phyloP scores from a whole-genome alignment of 2,329 filamentous ascomycete species.

The Parastagonospora nodorum region DNA sequence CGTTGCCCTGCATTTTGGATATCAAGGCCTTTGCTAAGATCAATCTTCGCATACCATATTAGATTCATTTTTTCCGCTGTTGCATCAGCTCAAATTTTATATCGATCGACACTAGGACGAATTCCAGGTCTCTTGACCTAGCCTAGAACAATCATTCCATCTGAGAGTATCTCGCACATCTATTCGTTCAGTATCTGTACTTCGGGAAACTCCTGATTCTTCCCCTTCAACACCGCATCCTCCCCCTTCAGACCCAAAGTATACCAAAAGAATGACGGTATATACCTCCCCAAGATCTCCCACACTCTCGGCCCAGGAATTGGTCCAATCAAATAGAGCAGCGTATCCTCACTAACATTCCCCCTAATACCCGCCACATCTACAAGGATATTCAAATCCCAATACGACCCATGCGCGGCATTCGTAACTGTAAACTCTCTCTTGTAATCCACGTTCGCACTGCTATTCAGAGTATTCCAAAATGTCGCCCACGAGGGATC shows the following conservation, averaged over 20 bases:
- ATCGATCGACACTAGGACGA: too few species aligned
- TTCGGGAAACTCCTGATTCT: constrained; percentile 11
- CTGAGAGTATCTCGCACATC: background rate
- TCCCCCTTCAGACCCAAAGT: constrained; percentile 7
- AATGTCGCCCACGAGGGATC: constrained; percentile 14
- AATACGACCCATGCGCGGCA: constrained; percentile 15
- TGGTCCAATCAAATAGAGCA: constrained; percentile 4
- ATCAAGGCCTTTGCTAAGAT: too few species aligned
- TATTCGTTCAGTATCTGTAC: constrained; percentile 3
- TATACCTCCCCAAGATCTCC: constrained; percentile 16
- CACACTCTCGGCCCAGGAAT: constrained; percentile 4
- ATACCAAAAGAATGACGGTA: constrained; percentile 14
- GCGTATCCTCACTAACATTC: constrained; percentile 8
- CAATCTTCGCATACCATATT: too few species aligned
- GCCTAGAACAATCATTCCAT: too few species aligned
- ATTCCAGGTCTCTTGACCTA: too few species aligned
- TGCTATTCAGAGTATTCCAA: constrained; percentile 5
- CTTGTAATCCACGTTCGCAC: constrained; percentile 7
- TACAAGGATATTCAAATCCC: constrained; percentile 17
- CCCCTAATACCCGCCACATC: constrained; percentile 13
- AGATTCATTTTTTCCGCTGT: too few species aligned
- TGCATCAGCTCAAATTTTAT: too few species aligned
- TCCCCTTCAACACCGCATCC: constrained; percentile 9
- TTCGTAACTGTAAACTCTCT: constrained; percentile 14
- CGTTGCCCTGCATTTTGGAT: too few species aligned